Evolutionary conservation across 108 stramenopile species (phyloP), one percentile per base, ranked within the genome.

Genomic region (Skeletonema costatum): DNA sequence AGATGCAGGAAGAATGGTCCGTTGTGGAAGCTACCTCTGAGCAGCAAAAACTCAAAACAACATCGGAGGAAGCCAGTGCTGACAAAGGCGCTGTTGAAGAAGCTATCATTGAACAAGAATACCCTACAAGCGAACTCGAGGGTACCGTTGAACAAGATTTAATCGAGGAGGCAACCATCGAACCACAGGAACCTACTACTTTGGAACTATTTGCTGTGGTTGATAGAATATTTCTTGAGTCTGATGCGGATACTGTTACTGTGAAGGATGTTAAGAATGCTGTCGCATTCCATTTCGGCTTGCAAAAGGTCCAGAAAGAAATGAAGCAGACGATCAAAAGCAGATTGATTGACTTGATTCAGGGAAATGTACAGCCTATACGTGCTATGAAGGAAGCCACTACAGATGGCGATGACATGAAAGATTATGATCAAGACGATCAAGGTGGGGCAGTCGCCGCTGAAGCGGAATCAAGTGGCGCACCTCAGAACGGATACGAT

Each of bases 271-370:
- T 86, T 64, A 32, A 69, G 4, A 53, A 60, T 31, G 65, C 67
- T 1, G 68, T 86, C 16, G 81, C 74, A 10, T 32, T 5, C 44
- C 70, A 78, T 64, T 83, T 83, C 32, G 62, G 68, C 19, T 25
- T 68, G 30, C 30, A 66, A 41, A 73, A 67, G 48, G 63, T 86
- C 14, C 42, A 71, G n/a, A 83, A 83, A 62, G 39, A 31, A 9
- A 78, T 29, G 60, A 70, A 82, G 59, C 78, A 79, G 56, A 31
- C 48, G 12, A 79, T 86, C 56, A 83, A 71, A 64, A 35, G 42
- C 14, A 74, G 85, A 50, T 64, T 86, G 67, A 75, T 73, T 38
- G 61, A 74, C 17, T 78, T 86, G 29, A 78, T 86, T 58, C 73
- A 68, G 33, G 80, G 65, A 12, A 38, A 73, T 19, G 66, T 74